Percentiles rank a stretch among this genome's conserved stretches.
These are phyloP conservation scores for Boletus patriciae DNA, from an alignment of 768 basidiomycete genomes.

Conservation along the genomic window DNA sequence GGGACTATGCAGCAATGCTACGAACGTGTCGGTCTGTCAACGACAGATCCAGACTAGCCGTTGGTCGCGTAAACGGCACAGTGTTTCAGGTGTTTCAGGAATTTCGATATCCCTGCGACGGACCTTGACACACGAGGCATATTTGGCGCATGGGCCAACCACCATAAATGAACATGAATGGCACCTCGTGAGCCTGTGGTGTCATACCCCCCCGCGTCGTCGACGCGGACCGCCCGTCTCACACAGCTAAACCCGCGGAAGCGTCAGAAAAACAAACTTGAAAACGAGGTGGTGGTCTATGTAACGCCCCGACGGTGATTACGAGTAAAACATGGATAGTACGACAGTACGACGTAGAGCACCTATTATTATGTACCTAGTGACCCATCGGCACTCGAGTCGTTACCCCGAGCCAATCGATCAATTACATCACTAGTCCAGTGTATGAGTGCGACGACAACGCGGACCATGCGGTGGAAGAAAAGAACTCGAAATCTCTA, in stretches of 20 bases:
- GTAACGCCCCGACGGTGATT: slow-evolving; percentile 1
- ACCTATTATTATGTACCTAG: not conserved
- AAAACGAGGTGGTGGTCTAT: not conserved
- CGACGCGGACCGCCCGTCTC: not conserved
- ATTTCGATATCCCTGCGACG: not conserved
- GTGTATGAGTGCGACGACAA: not conserved
- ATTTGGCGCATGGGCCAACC: too few species aligned
- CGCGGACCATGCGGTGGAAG: not conserved
- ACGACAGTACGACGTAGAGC: not conserved
- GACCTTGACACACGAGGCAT: too few species aligned
- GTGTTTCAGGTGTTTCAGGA: too few species aligned
- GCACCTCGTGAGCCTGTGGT: not conserved
- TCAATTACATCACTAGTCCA: not conserved
- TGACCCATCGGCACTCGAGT: not conserved
- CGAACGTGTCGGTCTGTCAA: too few species aligned
- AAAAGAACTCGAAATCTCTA: not conserved
- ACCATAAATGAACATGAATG: too few species aligned
- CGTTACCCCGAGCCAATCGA: not conserved
- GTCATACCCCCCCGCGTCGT: not conserved
- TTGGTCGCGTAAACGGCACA: too few species aligned
- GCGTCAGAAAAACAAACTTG: not conserved
- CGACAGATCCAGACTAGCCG: too few species aligned
- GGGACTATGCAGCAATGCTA: too few species aligned
- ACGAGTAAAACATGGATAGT: not conserved
- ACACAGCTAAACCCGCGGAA: not conserved